phyloP scores from a whole-genome alignment of 306 rosid genomes.

The Cercis canadensis region DNA sequence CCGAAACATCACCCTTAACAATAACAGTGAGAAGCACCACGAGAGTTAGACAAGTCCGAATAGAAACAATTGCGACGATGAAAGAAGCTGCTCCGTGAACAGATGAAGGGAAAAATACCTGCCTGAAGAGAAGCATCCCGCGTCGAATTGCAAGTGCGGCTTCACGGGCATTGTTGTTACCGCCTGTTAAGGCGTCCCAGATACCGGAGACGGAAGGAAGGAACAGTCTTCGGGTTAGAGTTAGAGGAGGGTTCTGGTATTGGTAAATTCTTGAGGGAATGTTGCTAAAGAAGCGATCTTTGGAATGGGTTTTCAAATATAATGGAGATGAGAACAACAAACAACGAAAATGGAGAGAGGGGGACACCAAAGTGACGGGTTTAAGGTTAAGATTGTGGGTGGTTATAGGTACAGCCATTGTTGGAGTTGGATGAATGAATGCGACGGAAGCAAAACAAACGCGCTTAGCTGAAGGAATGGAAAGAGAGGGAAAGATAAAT shows the following conservation, averaged over 20 bases:
- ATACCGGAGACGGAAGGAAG: slow-evolving; percentile 80
- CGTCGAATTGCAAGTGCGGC: slow-evolving; percentile 69
- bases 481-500: too few species aligned
- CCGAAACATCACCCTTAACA: slow-evolving; percentile 72
- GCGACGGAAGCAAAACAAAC: too few species aligned
- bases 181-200: slow-evolving; percentile 84
- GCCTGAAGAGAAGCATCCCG: slow-evolving; percentile 84
- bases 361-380: slow-evolving; percentile 40
- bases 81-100: not conserved
- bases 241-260: slow-evolving; percentile 26
- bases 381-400: slow-evolving; percentile 24
- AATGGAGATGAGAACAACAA: slow-evolving; percentile 16
- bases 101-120: slow-evolving; percentile 41
- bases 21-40: slow-evolving; percentile 22
- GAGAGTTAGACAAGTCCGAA: slow-evolving; percentile 8
- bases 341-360: slow-evolving; percentile 34
- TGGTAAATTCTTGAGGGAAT: slow-evolving; percentile 28
- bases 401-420: slow-evolving; percentile 46
- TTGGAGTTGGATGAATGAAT: not conserved
- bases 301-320: slow-evolving; percentile 37
- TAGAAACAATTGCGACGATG: not conserved
- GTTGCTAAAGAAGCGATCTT: slow-evolving; percentile 36
- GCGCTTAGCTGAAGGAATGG: too few species aligned
- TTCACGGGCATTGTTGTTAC: slow-evolving; percentile 65
- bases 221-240: slow-evolving; percentile 64